Evolutionary conservation across 2,329 filamentous ascomycete genomes (phyloP).

Genomic region (Dactylellina parvicollis): DNA sequence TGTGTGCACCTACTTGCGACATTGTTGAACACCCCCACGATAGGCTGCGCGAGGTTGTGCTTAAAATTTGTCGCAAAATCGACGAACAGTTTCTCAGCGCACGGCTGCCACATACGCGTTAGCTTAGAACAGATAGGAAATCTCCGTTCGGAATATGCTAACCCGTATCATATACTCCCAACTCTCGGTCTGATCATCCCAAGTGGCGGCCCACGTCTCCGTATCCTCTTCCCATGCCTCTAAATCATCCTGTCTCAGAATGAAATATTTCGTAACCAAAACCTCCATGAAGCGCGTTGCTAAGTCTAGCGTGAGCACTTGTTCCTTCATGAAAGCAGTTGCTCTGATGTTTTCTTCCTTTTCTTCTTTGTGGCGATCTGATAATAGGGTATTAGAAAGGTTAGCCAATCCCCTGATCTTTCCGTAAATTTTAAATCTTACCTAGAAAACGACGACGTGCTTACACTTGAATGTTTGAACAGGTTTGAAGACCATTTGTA

Average conservation of each 20-base stretch:
- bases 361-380: slow-evolving; percentile 67
- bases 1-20: slow-evolving; percentile 70
- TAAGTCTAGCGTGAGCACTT: slow-evolving; percentile 79
- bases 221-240: slow-evolving; percentile 93
- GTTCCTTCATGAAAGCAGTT: slow-evolving; percentile 73
- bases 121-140: background rate
- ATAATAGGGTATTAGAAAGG: slow-evolving; percentile 3
- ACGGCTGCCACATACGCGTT: slow-evolving; percentile 65
- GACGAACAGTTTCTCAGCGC: slow-evolving; percentile 91
- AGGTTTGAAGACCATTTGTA: slow-evolving; percentile 85
- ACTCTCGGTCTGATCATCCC: slow-evolving; percentile 83
- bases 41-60: slow-evolving; percentile 77
- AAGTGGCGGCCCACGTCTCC: slow-evolving; percentile 92
- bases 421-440: background rate
- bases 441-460: slow-evolving; percentile 69
- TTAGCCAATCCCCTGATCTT: slow-evolving; percentile 28
- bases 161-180: slow-evolving; percentile 88
- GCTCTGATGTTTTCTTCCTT: slow-evolving; percentile 70
- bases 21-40: slow-evolving; percentile 83
- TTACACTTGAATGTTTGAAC: slow-evolving; percentile 81
- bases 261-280: slow-evolving; percentile 86
- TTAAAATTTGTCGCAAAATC: slow-evolving; percentile 92
- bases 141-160: too few species aligned
- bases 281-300: slow-evolving; percentile 83
- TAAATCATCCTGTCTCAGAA: slow-evolving; percentile 84